These are phyloP conservation scores for Manihot esculenta DNA, from an alignment of 441 rosid species.

Conservation along the genomic window DNA sequence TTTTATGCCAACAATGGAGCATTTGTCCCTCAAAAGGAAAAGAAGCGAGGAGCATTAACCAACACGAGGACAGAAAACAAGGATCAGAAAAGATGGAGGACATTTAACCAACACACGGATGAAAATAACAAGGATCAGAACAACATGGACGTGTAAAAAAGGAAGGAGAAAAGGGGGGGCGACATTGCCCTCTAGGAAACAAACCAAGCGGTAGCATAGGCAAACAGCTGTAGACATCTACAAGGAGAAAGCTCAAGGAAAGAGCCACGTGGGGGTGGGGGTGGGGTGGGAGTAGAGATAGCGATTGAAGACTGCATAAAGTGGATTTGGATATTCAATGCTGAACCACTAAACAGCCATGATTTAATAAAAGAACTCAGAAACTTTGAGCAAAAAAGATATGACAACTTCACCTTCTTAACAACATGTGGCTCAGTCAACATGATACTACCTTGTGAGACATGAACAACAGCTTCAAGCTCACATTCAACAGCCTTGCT, in stretches of 20 bases:
- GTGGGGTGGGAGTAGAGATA: too few relatives aligned
- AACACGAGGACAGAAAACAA: too few relatives aligned
- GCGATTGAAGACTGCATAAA: background rate
- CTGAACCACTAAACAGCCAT: background rate
- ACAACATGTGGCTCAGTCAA: slow-evolving; percentile 41
- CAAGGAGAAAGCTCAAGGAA: background rate
- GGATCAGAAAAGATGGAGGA: too few relatives aligned
- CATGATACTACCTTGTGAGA: slow-evolving; percentile 37
- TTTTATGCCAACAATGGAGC: background rate
- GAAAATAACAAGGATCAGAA: too few relatives aligned
- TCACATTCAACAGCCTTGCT: slow-evolving; percentile 49
- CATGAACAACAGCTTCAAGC: slow-evolving; percentile 47
- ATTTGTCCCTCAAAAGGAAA: background rate
- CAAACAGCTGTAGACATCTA: background rate
- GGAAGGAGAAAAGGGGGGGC: too few relatives aligned
- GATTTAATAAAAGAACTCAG: background rate
- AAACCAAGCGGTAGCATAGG: background rate
- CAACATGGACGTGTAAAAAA: too few relatives aligned
- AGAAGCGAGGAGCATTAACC: too few relatives aligned
- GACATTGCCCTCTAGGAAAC: background rate
- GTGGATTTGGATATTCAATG: background rate
- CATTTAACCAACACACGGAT: too few relatives aligned
- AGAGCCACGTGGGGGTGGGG: too few relatives aligned
- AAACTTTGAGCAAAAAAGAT: background rate
- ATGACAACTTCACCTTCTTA: slow-evolving; percentile 49